Conservation (phyloP, 306 rosid species). For the Senna siamea region DNA sequence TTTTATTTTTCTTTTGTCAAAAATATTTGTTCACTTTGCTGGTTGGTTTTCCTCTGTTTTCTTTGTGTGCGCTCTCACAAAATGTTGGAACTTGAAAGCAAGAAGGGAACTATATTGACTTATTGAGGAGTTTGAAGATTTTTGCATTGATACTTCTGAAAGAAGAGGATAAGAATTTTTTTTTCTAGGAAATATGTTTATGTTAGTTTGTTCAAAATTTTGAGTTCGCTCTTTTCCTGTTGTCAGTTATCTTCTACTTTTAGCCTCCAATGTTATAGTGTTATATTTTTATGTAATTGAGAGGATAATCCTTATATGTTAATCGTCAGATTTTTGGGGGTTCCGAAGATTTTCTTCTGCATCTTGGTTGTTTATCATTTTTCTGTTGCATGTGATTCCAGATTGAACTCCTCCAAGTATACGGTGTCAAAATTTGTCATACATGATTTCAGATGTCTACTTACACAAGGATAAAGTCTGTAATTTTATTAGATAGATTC, state of each 20-base stretch:
- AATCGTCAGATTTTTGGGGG: neutral
- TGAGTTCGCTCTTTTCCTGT: neutral
- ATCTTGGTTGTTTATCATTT: too few species aligned
- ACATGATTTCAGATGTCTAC: too few species aligned
- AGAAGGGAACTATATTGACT: constrained; percentile 7
- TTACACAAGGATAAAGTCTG: constrained; percentile 27
- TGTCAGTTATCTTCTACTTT: neutral
- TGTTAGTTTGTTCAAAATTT: neutral
- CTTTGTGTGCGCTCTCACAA: neutral
- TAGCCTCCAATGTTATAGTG: neutral
- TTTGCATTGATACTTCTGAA: constrained; percentile 1
- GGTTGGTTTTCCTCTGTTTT: neutral
- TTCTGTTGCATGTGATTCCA: constrained; percentile 2
- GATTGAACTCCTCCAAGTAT: constrained; percentile 21
- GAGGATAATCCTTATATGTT: constrained; percentile 2
- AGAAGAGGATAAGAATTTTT: neutral
- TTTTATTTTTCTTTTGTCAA: too few species aligned
- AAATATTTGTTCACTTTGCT: too few species aligned
- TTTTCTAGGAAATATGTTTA: neutral
- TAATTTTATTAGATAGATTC: neutral
- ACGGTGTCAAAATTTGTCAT: neutral
- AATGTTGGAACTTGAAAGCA: constrained; percentile 2
- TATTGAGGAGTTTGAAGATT: neutral
- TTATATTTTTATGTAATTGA: neutral
- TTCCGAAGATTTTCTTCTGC: too few species aligned